phyloP scores from a whole-genome alignment of 352 stramenopile species.

The Phytophthora citrophthora region DNA sequence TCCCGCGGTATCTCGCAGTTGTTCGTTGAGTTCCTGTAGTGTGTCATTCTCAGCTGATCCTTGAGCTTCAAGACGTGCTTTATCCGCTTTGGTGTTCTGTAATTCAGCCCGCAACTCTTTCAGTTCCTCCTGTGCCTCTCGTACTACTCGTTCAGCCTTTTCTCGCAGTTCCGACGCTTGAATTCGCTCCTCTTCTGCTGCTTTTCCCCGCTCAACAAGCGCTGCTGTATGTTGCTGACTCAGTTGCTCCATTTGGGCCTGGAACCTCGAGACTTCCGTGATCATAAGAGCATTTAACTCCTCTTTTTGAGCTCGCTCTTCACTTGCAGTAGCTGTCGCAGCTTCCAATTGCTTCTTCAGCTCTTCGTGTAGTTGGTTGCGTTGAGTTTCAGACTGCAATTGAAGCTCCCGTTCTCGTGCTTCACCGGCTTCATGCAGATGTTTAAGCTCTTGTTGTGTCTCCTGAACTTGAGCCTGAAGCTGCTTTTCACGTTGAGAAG shows the following conservation, averaged over 20 bases:
- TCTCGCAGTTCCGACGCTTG: slow-evolving; percentile 44
- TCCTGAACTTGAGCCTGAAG: slow-evolving; percentile 28
- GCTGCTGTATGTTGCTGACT: slow-evolving; percentile 23
- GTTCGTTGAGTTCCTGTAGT: slow-evolving; percentile 63
- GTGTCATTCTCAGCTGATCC: slow-evolving; percentile 55
- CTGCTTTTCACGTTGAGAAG: slow-evolving; percentile 37
- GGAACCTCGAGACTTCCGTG: slow-evolving; percentile 53
- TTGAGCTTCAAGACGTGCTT: slow-evolving; percentile 50
- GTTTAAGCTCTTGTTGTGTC: slow-evolving; percentile 37
- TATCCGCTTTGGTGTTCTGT: slow-evolving; percentile 45
- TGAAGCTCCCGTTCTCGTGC: slow-evolving; percentile 53
- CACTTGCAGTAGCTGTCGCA: slow-evolving; percentile 33
- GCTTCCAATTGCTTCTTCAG: slow-evolving; percentile 50
- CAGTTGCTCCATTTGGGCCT: slow-evolving; percentile 42
- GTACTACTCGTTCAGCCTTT: slow-evolving; percentile 28
- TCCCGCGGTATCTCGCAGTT: slow-evolving; percentile 46
- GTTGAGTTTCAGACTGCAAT: slow-evolving; percentile 46
- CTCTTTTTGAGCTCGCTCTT: slow-evolving; percentile 68
- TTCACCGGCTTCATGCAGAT: slow-evolving; percentile 14
- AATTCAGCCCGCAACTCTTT: slow-evolving; percentile 43
- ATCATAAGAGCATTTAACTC: slow-evolving; percentile 69
- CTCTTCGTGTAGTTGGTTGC: slow-evolving; percentile 43
- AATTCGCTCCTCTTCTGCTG: slow-evolving; percentile 26
- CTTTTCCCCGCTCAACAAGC: slow-evolving; percentile 29
- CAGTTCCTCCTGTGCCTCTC: slow-evolving; percentile 36